Evolutionary conservation across 495 filamentous ascomycete genomes (phyloP).

Genomic region (Neurospora tetraspora): DNA sequence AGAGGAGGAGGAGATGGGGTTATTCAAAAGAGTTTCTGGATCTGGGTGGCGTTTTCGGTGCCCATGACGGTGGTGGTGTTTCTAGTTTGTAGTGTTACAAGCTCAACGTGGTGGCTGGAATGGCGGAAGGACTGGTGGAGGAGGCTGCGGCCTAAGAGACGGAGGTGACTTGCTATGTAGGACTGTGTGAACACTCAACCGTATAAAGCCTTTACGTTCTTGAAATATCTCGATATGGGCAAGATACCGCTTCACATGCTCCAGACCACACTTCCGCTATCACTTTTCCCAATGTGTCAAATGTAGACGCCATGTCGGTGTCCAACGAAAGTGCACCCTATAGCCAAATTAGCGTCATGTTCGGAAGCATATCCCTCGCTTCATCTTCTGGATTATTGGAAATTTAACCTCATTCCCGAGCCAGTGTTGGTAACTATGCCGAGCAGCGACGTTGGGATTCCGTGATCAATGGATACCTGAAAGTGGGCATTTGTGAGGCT

Average conservation of each 20-base stretch:
- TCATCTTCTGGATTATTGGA: not conserved
- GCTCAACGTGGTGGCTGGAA: not conserved
- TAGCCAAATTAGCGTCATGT: not conserved
- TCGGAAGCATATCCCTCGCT: not conserved
- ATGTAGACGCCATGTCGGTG: not conserved
- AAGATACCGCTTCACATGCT: not conserved
- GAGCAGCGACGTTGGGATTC: not conserved
- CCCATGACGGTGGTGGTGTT: not conserved
- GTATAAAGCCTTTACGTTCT: not conserved
- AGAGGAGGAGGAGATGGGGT: constrained; percentile 2
- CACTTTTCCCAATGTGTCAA: not conserved
- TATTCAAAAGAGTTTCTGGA: constrained; percentile 22
- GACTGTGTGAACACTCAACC: not conserved
- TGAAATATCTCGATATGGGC: not conserved
- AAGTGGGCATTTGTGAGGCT: not conserved
- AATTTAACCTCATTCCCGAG: not conserved
- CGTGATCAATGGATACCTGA: not conserved
- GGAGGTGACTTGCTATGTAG: not conserved
- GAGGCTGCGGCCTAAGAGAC: not conserved
- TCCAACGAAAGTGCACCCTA: not conserved
- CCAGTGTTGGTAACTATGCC: not conserved
- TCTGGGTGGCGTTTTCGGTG: constrained; percentile 24
- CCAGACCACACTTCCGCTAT: not conserved
- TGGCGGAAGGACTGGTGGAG: not conserved
- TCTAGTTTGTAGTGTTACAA: not conserved